A percentile compares a stretch with the other conserved stretches of the same genome.
Evolutionary conservation across 1,284 basidiomycete genomes (phyloP).

Genomic region (Fomitopsis palustris): DNA sequence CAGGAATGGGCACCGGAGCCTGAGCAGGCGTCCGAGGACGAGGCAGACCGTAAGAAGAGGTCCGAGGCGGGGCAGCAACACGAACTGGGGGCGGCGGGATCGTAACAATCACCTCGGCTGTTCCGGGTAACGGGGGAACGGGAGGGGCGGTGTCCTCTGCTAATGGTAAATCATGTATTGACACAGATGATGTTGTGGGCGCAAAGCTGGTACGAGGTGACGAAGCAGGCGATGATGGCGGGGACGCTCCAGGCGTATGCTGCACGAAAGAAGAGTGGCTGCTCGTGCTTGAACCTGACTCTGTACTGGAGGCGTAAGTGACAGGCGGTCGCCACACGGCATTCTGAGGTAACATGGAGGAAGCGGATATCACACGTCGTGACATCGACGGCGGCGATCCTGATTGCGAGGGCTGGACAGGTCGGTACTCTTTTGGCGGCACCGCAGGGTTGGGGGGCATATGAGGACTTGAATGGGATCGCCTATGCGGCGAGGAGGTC

Average conservation of each 20-base stretch:
- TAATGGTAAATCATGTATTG: neutral
- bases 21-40: neutral
- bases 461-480: constrained; percentile 15
- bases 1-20: neutral
- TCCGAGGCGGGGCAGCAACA: constrained; percentile 1
- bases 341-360: constrained; percentile 3
- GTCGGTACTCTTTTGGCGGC: constrained; percentile 5
- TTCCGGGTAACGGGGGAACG: neutral
- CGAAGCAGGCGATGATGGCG: constrained; percentile 10
- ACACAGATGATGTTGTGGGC: neutral
- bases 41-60: constrained; percentile 5
- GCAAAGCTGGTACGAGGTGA: constrained; percentile 4
- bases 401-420: constrained; percentile 9
- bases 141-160: neutral
- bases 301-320: constrained; percentile 10
- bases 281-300: constrained; percentile 16
- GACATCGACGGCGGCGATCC: neutral
- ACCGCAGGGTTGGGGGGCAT: constrained; percentile 4
- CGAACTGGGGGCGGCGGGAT: neutral
- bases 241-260: constrained; percentile 16
- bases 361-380: constrained; percentile 5
- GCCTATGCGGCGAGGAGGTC: constrained; percentile 7
- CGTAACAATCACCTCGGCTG: neutral
- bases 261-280: constrained; percentile 14
- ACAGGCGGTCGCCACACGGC: constrained; percentile 10